Conservation (phyloP, 2,329 filamentous ascomycete genomes). For the Colletotrichum agaves region DNA sequence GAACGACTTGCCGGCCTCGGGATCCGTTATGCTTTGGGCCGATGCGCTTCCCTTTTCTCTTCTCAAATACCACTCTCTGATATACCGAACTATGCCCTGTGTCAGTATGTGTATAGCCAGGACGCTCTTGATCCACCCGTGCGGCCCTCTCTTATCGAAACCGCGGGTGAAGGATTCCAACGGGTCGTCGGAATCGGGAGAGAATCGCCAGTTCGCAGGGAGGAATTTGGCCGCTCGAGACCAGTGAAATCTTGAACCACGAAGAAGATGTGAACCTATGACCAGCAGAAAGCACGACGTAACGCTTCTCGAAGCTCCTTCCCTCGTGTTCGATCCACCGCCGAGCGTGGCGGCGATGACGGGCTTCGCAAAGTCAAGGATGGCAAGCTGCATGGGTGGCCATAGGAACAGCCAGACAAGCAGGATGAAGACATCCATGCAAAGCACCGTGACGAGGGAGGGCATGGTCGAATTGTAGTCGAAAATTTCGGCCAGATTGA, state of each 20-base stretch:
- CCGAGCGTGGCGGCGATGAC: slow-evolving; percentile 93
- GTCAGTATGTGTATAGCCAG: slow-evolving; percentile 80
- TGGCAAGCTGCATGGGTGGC: slow-evolving; percentile 87
- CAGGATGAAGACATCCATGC: slow-evolving; percentile 85
- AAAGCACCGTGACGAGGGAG: slow-evolving; percentile 83
- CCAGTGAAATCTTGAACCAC: slow-evolving; percentile 61
- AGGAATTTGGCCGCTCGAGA: slow-evolving; percentile 57
- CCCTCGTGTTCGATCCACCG: slow-evolving; percentile 77
- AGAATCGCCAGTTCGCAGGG: slow-evolving; percentile 58
- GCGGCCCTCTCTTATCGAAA: slow-evolving; percentile 69
- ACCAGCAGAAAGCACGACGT: slow-evolving; percentile 78
- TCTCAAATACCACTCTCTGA: slow-evolving; percentile 74
- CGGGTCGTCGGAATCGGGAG: slow-evolving; percentile 57
- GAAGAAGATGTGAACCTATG: slow-evolving; percentile 62
- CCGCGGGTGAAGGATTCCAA: slow-evolving; percentile 55
- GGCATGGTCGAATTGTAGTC: slow-evolving; percentile 88
- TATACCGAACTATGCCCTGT: slow-evolving; percentile 76
- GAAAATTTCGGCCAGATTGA: slow-evolving; percentile 91
- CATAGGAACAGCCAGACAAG: slow-evolving; percentile 89
- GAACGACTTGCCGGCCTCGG: slow-evolving; percentile 68
- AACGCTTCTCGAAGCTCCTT: slow-evolving; percentile 77
- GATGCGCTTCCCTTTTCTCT: slow-evolving; percentile 66
- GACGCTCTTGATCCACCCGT: slow-evolving; percentile 74
- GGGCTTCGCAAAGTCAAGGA: slow-evolving; percentile 90
- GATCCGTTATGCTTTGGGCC: slow-evolving; percentile 63